Conservation (phyloP, 768 basidiomycete genomes). For the Coprinopsis strossmayeri region DNA sequence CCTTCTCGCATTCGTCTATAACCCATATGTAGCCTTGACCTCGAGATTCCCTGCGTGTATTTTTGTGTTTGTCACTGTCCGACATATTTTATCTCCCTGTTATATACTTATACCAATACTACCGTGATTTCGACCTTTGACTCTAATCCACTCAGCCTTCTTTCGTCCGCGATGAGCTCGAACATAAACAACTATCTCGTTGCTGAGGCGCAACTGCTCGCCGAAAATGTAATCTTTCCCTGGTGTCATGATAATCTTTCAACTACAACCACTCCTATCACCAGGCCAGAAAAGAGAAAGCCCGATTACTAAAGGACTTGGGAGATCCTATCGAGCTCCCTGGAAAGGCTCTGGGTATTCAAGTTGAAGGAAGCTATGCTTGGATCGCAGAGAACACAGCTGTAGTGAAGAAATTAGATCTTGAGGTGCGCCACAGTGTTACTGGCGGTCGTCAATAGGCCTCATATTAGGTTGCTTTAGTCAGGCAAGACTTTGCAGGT, state of each 20-base stretch:
- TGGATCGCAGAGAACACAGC: conserved; percentile 91
- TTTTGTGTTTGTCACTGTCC: not conserved
- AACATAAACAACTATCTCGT: conserved; percentile 61
- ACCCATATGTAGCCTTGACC: not conserved
- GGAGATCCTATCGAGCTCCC: conserved; percentile 75
- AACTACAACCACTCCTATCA: conserved; percentile 5
- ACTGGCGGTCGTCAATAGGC: too few relatives aligned
- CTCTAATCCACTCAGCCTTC: too few relatives aligned
- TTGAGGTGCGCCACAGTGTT: conserved; percentile 78
- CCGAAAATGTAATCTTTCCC: conserved; percentile 44
- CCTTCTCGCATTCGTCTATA: not conserved
- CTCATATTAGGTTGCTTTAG: too few relatives aligned
- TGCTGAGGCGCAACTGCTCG: conserved; percentile 62
- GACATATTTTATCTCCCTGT: not conserved
- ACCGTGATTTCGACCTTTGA: too few relatives aligned
- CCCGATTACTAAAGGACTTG: conserved; percentile 59
- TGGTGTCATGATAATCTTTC: not conserved
- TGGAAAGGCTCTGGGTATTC: conserved; percentile 69
- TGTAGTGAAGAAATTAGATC: conserved; percentile 62
- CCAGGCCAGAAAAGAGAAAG: conserved; percentile 69
- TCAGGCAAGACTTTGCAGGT: conserved; percentile 72
- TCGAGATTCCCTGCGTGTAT: not conserved
- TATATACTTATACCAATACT: not conserved
- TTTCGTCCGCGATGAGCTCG: too few relatives aligned
- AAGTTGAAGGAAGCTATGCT: conserved; percentile 55